Evolutionary conservation across 805 yeast genomes (phyloP), one percentile per base, ranked within the genome.

Genomic region (Candida hispaniensis): DNA sequence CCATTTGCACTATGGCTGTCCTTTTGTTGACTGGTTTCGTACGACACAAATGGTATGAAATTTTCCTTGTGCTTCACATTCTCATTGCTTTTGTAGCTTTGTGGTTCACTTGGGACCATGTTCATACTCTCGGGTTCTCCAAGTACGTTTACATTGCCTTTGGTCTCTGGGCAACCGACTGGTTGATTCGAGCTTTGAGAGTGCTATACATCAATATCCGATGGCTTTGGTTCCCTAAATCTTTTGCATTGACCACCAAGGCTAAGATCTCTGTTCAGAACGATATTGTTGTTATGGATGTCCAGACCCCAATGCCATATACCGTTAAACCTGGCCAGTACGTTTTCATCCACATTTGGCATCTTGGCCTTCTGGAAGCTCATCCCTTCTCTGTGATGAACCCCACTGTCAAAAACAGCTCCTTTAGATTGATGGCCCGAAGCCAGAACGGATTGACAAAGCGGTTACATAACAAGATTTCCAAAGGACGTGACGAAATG

Each of bases 151-250:
- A 70, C 41, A 63, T 69, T 5, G 54, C 76, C 6, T 66, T 70
- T 44, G 73, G 68, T 0, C 56, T 81, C 3, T 81, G 93, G 93
- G 64, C 61, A 0, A 60, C 67, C 36, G 91, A 81, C 49, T 64
- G 83, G 50, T 32, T 71, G 1, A 43, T 75, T 10, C 65, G 93
- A 44, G 39, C 73, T 7, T 56, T 61, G 1, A 63, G 79, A 35
- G 54, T 80, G 2, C 48, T 60, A 2, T 41, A 50, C 17, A 40
- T 54, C 44, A 57, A 58, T 39, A 17, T 32, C 18, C 36, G 36
- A 17, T 32, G 36, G 36, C n/a, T n/a, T n/a, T n/a, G n/a, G n/a
- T 32, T 32, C 36, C 16, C 28, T n/a, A 6, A 6, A 7, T 16
- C 28, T 8, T 4, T 7, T 14, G 36, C 24, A 16, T 32, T 32